A percentile compares a stretch with the other conserved stretches of the same genome.
Conservation (phyloP, 2,329 filamentous ascomycete genomes). For the Cadophora luteo-olivacea region DNA sequence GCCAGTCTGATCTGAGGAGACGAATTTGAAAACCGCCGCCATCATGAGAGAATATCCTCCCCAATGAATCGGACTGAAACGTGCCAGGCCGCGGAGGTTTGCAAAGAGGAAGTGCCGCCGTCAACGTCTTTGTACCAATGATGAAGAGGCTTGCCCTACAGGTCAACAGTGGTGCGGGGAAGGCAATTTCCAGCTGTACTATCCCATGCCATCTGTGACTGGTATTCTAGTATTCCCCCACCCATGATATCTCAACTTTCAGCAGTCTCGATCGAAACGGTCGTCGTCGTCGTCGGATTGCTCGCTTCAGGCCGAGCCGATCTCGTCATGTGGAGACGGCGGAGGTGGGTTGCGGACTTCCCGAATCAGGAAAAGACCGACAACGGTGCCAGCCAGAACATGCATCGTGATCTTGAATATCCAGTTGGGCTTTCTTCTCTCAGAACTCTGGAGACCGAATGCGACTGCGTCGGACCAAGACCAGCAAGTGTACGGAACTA, state of each 20-base stretch:
- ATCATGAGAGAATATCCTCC: neutral
- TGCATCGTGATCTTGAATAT: too few species aligned
- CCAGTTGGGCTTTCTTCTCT: too few species aligned
- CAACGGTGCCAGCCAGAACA: too few species aligned
- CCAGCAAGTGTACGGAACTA: too few species aligned
- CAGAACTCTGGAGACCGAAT: too few species aligned
- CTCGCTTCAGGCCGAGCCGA: neutral
- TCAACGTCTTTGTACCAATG: neutral
- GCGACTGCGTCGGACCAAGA: too few species aligned
- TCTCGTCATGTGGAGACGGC: neutral
- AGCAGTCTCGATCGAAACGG: neutral
- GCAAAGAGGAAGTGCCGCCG: conserved; percentile 1
- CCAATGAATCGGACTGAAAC: too few species aligned
- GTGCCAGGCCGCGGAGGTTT: neutral
- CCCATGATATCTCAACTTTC: neutral
- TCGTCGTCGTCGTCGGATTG: neutral
- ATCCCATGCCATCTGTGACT: neutral
- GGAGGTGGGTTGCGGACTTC: neutral
- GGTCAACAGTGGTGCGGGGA: neutral
- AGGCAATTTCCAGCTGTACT: neutral
- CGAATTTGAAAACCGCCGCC: conserved; percentile 58
- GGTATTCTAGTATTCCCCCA: neutral
- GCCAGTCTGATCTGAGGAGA: conserved; percentile 58
- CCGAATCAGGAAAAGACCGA: neutral
- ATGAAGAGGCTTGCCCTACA: too few species aligned